A percentile compares a stretch with the other conserved stretches of the same genome.
Conservation (phyloP, 768 basidiomycete genomes). For the Leccinum incarnatum region DNA sequence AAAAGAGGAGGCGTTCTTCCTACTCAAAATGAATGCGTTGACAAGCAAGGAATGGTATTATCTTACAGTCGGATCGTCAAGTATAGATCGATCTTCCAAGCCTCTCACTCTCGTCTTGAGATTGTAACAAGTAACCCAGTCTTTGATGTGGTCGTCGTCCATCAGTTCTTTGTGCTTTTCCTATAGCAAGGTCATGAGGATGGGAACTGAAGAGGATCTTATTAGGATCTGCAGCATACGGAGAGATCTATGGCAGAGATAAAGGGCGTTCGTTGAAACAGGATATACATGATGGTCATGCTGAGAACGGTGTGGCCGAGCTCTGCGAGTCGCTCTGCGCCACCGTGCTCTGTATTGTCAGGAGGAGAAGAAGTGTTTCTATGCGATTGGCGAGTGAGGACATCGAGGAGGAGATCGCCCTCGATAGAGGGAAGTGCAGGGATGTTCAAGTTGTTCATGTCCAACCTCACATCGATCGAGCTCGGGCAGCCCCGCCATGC, state of each 20-base stretch:
- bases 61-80: conserved; percentile 39
- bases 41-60: neutral
- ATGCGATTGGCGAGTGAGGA: conserved; percentile 51
- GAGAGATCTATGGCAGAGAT: conserved; percentile 41
- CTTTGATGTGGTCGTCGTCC: conserved; percentile 38
- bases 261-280: conserved; percentile 46
- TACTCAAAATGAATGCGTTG: conserved; percentile 25
- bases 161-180: conserved; percentile 30
- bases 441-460: conserved; percentile 28
- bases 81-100: conserved; percentile 33
- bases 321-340: conserved; percentile 55
- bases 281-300: conserved; percentile 48
- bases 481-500: no score
- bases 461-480: conserved; percentile 3
- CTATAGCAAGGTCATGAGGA: conserved; percentile 12
- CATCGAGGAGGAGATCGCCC: conserved; percentile 56
- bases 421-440: conserved; percentile 57
- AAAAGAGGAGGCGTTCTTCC: conserved; percentile 57
- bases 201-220: neutral
- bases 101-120: conserved; percentile 54
- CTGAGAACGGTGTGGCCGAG: conserved; percentile 55
- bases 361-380: conserved; percentile 30
- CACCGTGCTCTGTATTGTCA: conserved; percentile 49
- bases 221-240: conserved; percentile 34
- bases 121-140: conserved; percentile 52